phyloP scores from a whole-genome alignment of 1,284 basidiomycete species.

The Sparassis latifolia region DNA sequence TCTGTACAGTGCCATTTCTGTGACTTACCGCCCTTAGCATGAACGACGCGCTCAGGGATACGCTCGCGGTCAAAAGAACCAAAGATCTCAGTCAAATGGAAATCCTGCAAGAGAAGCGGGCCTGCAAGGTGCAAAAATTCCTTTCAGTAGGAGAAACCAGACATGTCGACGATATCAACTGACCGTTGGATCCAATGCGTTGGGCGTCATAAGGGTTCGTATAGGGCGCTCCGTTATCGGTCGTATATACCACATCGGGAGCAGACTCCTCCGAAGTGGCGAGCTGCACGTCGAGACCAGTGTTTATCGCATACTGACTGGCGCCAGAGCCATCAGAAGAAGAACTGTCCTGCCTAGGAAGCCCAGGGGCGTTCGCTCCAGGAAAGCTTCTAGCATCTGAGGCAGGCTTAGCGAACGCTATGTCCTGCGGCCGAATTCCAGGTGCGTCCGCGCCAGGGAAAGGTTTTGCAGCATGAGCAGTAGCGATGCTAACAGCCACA shows the following conservation, averaged over 20 bases:
- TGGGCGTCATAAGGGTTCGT: slow-evolving; percentile 14
- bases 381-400: slow-evolving; percentile 5
- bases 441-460: slow-evolving; percentile 13
- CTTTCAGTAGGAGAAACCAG: too few species aligned
- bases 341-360: slow-evolving; percentile 7
- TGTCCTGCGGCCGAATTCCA: slow-evolving; percentile 6
- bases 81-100: slow-evolving; percentile 35
- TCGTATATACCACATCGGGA: slow-evolving; percentile 20
- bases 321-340: slow-evolving; percentile 8
- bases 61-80: slow-evolving; percentile 56
- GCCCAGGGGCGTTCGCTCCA: slow-evolving; percentile 13
- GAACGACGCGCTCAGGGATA: slow-evolving; percentile 34
- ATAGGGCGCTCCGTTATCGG: slow-evolving; percentile 23
- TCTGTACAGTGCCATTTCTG: background rate
- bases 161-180: background rate
- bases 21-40: slow-evolving; percentile 32
- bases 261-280: slow-evolving; percentile 18
- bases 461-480: background rate
- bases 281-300: slow-evolving; percentile 17
- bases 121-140: slow-evolving; percentile 4
- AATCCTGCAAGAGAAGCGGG: slow-evolving; percentile 18
- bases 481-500: background rate
- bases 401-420: background rate
- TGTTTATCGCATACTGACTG: slow-evolving; percentile 15
- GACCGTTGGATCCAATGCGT: slow-evolving; percentile 28